Conservation (phyloP, 2,329 filamentous ascomycete genomes). For the Thielaviopsis cerberus region DNA sequence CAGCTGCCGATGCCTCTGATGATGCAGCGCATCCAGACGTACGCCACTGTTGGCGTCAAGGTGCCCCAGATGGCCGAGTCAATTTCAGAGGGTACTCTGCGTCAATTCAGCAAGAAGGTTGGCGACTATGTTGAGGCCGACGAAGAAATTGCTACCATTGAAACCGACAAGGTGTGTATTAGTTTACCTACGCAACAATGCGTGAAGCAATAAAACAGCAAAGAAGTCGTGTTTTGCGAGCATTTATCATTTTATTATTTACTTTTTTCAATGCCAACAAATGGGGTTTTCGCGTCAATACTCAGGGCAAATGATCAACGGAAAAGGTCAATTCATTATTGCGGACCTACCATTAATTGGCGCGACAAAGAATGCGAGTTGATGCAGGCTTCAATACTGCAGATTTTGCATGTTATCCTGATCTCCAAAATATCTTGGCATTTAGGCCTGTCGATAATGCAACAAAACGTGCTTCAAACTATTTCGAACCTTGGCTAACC, state of each 20-base stretch:
- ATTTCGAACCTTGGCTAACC: not conserved
- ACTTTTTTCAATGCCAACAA: not conserved
- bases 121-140: slow-evolving; percentile 90
- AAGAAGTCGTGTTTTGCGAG: not conserved
- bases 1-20: slow-evolving; percentile 31
- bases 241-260: too few relatives aligned
- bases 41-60: slow-evolving; percentile 73
- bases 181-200: not conserved
- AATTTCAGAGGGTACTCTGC: slow-evolving; percentile 90
- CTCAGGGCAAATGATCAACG: too few relatives aligned
- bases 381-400: not conserved
- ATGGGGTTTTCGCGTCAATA: not conserved
- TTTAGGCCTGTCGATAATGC: not conserved
- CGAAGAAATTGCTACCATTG: slow-evolving; percentile 95
- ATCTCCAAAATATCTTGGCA: not conserved
- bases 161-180: slow-evolving; percentile 75
- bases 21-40: slow-evolving; percentile 37
- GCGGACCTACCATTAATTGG: too few relatives aligned
- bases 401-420: not conserved
- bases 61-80: slow-evolving; percentile 98
- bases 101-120: slow-evolving; percentile 82
- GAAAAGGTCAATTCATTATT: too few relatives aligned
- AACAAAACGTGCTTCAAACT: not conserved
- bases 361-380: not conserved
- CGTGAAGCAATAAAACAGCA: not conserved